These are phyloP conservation scores for Candida smagusa DNA, from an alignment of 1,139 yeast species.

Conservation along the genomic window DNA sequence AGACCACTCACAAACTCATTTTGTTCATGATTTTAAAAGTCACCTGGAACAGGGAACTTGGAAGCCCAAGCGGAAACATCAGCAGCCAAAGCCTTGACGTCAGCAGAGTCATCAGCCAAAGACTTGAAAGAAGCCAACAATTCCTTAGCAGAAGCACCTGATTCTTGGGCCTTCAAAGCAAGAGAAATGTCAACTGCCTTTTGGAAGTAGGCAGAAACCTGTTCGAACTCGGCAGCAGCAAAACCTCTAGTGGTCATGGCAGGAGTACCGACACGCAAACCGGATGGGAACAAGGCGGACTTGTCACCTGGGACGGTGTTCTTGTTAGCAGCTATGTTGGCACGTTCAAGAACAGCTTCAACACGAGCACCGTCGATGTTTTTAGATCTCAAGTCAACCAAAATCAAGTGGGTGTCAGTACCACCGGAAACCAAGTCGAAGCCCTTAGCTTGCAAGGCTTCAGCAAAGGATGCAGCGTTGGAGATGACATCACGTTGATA, in stretches of 20 bases:
- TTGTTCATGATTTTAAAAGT: conserved; percentile 26
- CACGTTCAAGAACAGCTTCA: conserved; percentile 84
- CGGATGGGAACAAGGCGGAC: conserved; percentile 93
- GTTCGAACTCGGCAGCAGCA: conserved; percentile 69
- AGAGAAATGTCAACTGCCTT: conserved; percentile 69
- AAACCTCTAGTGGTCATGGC: conserved; percentile 98
- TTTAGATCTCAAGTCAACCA: conserved; percentile 79
- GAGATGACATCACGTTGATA: conserved; percentile 80
- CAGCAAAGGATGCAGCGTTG: conserved; percentile 77
- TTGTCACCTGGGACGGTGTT: conserved; percentile 96
- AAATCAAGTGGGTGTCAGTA: conserved; percentile 90
- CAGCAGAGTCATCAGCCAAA: conserved; percentile 56
- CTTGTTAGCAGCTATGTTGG: conserved; percentile 92
- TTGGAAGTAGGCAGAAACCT: conserved; percentile 76
- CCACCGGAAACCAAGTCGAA: conserved; percentile 86
- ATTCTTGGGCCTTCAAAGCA: conserved; percentile 56
- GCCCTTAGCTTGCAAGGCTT: conserved; percentile 62
- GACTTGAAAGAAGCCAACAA: conserved; percentile 61
- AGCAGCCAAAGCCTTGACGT: conserved; percentile 55
- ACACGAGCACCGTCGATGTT: conserved; percentile 94
- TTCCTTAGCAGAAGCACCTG: conserved; percentile 60
- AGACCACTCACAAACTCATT: not conserved
- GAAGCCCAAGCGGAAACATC: conserved; percentile 69
- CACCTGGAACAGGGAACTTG: conserved; percentile 78
- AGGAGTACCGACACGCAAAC: conserved; percentile 95